Conservation (phyloP, 805 yeast species). For the Candida montana region DNA sequence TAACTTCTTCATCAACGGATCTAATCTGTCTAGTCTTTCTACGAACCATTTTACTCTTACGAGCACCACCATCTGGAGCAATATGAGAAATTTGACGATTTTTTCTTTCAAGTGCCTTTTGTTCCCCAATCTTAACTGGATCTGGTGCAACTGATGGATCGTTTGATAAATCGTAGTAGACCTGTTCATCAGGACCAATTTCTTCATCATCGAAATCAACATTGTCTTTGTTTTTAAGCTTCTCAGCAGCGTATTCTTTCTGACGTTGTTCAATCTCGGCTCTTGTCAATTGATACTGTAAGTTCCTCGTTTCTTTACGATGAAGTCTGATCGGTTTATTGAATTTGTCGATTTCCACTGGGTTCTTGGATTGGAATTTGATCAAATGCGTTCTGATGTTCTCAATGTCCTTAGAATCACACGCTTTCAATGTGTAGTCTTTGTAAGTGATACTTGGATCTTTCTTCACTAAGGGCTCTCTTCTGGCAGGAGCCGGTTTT, state of each 20-base stretch:
- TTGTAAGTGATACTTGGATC: conserved; percentile 28
- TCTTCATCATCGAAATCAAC: conserved; percentile 31
- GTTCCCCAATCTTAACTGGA: conserved; percentile 31
- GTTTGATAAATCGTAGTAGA: conserved; percentile 5
- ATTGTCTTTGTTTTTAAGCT: conserved; percentile 23
- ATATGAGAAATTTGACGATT: conserved; percentile 50
- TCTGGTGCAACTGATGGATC: conserved; percentile 28
- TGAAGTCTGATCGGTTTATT: conserved; percentile 82
- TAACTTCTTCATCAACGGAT: conserved; percentile 74
- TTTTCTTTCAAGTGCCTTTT: conserved; percentile 30
- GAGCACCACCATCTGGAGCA: conserved; percentile 90
- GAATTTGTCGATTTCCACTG: conserved; percentile 70
- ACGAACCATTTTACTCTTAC: conserved; percentile 57
- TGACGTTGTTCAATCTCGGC: conserved; percentile 67
- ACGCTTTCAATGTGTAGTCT: conserved; percentile 54
- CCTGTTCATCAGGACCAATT: conserved; percentile 17
- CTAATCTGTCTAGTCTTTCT: conserved; percentile 82
- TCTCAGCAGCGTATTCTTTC: conserved; percentile 40
- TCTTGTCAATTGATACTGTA: conserved; percentile 79
- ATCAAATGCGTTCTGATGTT: conserved; percentile 75
- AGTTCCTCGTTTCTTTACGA: conserved; percentile 87
- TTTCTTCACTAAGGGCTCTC: conserved; percentile 11
- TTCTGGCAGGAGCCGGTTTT: not conserved
- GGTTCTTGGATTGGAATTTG: conserved; percentile 69
- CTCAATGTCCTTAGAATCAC: conserved; percentile 63